These are phyloP conservation scores for Monosporozyma servazzii DNA, from an alignment of 805 yeast species.

Conservation along the genomic window DNA sequence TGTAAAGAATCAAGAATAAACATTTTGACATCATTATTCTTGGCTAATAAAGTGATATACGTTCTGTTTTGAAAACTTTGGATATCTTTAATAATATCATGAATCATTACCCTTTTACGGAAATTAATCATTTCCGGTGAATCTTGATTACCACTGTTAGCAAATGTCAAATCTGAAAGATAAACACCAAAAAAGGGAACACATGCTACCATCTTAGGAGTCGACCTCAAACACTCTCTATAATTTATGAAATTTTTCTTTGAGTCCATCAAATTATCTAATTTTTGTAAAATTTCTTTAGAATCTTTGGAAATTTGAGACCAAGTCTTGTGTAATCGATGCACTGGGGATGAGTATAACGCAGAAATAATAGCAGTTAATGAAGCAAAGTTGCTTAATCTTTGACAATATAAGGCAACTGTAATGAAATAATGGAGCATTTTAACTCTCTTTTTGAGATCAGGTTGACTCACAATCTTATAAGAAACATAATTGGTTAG, in stretches of 20 bases:
- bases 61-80: conserved; percentile 56
- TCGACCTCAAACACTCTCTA: conserved; percentile 64
- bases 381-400: conserved; percentile 72
- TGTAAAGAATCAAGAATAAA: conserved; percentile 25
- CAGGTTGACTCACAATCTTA: conserved; percentile 57
- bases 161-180: conserved; percentile 80
- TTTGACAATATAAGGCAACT: conserved; percentile 70
- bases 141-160: conserved; percentile 83
- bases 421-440: conserved; percentile 63
- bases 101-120: conserved; percentile 64
- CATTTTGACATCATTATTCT: conserved; percentile 53
- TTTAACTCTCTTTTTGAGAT: conserved; percentile 57
- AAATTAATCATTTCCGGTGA: conserved; percentile 63
- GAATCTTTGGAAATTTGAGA: conserved; percentile 49
- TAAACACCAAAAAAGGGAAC: conserved; percentile 91
- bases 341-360: conserved; percentile 75
- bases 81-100: conserved; percentile 63
- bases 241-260: conserved; percentile 80
- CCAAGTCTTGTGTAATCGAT: conserved; percentile 82
- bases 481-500: conserved; percentile 76
- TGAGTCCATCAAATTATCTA: conserved; percentile 82
- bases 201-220: conserved; percentile 57
- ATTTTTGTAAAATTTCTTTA: conserved; percentile 45
- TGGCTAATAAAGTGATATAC: conserved; percentile 47
- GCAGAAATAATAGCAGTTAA: conserved; percentile 92